Evolutionary conservation across 225 moss, liverwort and hornwort species (phyloP).

Genomic region (Thuidium tamariscinum): DNA sequence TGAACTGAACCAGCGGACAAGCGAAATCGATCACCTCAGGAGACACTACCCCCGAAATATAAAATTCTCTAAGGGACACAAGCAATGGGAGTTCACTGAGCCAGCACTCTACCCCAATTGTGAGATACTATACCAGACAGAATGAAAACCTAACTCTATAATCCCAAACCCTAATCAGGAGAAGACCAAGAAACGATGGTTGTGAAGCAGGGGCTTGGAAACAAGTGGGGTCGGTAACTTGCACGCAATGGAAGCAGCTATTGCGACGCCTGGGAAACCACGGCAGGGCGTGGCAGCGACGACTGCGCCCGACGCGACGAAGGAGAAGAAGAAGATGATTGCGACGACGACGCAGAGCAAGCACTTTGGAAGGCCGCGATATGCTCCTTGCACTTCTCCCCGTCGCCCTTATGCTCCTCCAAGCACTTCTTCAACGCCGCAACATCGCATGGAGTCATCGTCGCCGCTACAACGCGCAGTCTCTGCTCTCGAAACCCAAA

Average conservation of each 20-base stretch:
- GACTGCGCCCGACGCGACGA: not conserved
- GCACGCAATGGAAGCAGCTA: not conserved
- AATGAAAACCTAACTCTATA: not conserved
- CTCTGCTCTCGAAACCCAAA: not conserved
- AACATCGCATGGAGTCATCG: slow-evolving; percentile 55
- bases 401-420: slow-evolving; percentile 55
- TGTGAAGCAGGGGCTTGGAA: not conserved
- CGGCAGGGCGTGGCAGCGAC: not conserved
- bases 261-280: not conserved
- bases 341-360: slow-evolving; percentile 16
- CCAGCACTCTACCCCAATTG: not conserved
- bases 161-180: not conserved
- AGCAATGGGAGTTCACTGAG: not conserved
- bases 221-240: not conserved
- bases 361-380: slow-evolving; percentile 36
- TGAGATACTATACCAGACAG: not conserved
- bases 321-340: not conserved
- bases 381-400: slow-evolving; percentile 49
- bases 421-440: slow-evolving; percentile 54
- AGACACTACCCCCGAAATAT: not conserved
- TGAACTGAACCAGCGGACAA: not conserved
- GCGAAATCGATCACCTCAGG: not conserved
- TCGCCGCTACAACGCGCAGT: not conserved
- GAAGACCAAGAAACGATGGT: not conserved
- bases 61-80: not conserved